Base-by-base conservation (phyloP, 1,284 basidiomycete species). In the Hemileia vastatrix region DNA sequence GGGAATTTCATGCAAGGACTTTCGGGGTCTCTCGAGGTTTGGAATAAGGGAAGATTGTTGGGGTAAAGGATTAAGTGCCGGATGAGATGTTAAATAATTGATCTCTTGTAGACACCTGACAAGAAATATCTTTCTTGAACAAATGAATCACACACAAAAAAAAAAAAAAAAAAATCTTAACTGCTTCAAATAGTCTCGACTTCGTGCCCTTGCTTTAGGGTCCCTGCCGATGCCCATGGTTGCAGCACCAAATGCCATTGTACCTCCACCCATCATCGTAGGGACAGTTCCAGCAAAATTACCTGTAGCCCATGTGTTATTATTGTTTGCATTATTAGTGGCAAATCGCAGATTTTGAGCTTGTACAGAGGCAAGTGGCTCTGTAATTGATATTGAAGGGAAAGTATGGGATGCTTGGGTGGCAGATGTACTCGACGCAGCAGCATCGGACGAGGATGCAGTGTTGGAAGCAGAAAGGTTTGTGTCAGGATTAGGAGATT, bases 141-240 rank as follows among this genome's bases (percentile, higher is more conserved):
- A 11, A 31, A 15, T 40, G 47, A 53, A 52, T 33, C 2, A 9
- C n/a, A n/a, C n/a, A n/a, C n/a, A n/a, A n/a, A 6, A 23, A 32
- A n/a, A 45, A n/a, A 31, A 19, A 32, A 6, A 4, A 24, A 32
- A 27, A 31, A 4, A 32, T 5, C 82, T 86, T 70, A 71, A 91
- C 84, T 98, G 94, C 78, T 98, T 97, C 69, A 99, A 82, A 77
- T 97, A 99, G 67, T 98, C 95, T 63, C 93, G 82, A 79, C 90
- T 94, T 67, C 90, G 83, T 47, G 92, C 91, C 68, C 94, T 84
- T 69, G 89, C 89, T 77, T 95, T 94, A 19, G 91, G 90, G 77
- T 98, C 92, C 67, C 87, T 85, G 59, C 83, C 87, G 32, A 82
- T 83, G 54, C 83, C 73, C 70, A 84, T 55, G 82, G 84, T 77